Conservation (phyloP, 768 basidiomycete genomes). For the Phylloporus rhodoxanthus region DNA sequence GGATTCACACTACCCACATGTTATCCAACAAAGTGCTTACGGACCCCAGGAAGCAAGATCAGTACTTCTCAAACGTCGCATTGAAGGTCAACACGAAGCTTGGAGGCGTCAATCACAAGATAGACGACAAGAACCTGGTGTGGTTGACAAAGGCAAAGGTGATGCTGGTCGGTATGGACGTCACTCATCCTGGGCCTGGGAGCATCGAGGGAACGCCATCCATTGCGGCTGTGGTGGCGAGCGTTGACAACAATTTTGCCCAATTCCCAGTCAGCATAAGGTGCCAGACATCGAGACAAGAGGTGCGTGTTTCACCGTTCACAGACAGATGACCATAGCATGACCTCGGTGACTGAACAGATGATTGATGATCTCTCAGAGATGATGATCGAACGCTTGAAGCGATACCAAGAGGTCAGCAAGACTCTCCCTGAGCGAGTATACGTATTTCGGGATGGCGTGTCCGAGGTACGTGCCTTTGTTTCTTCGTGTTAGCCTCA, state of each 20-base stretch:
- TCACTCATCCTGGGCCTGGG: constrained; percentile 70
- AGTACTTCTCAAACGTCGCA: constrained; percentile 78
- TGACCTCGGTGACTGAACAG: constrained; percentile 31
- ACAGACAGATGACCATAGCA: neutral
- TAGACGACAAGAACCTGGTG: constrained; percentile 48
- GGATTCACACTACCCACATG: constrained; percentile 73
- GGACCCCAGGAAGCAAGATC: constrained; percentile 55
- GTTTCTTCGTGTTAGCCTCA: neutral
- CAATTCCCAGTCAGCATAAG: constrained; percentile 74
- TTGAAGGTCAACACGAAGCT: constrained; percentile 81
- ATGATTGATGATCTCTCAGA: constrained; percentile 60
- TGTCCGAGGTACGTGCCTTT: constrained; percentile 56
- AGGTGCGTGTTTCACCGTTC: constrained; percentile 13
- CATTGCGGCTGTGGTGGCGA: constrained; percentile 79
- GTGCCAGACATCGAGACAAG: constrained; percentile 45
- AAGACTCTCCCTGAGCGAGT: constrained; percentile 59
- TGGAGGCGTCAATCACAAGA: constrained; percentile 75
- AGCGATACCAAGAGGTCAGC: constrained; percentile 50
- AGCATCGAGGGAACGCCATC: constrained; percentile 71
- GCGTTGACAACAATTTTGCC: constrained; percentile 59
- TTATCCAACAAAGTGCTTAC: constrained; percentile 54
- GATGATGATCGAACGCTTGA: constrained; percentile 71
- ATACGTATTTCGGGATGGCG: constrained; percentile 74
- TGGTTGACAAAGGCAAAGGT: constrained; percentile 67
- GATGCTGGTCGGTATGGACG: constrained; percentile 84